Conservation (phyloP, 306 rosid species). For the Biancaea sappan region DNA sequence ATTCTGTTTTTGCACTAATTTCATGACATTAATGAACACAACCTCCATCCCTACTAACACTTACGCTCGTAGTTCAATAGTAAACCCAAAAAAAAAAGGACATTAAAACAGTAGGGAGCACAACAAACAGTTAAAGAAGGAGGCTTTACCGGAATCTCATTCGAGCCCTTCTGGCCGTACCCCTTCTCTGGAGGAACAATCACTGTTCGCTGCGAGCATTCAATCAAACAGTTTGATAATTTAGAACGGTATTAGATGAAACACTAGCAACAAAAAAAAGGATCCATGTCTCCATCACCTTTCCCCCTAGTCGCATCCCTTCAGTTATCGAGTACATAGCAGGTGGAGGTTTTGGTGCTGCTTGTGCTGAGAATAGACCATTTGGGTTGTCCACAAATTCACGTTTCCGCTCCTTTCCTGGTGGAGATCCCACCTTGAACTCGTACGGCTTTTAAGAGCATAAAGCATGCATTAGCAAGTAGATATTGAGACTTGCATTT, state of each 20-base stretch:
- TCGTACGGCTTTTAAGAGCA: constrained; percentile 70
- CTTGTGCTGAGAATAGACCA: constrained; percentile 96
- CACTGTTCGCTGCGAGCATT: constrained; percentile 73
- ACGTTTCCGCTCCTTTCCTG: constrained; percentile 94
- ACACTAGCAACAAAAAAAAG: neutral
- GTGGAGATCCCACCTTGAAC: constrained; percentile 86
- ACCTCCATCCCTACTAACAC: neutral
- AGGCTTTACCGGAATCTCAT: constrained; percentile 82
- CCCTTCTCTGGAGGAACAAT: constrained; percentile 89
- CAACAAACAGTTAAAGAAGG: neutral
- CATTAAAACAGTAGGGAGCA: neutral
- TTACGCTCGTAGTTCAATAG: neutral
- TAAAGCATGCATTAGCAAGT: constrained; percentile 12
- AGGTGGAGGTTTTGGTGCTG: constrained; percentile 91
- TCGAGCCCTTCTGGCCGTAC: constrained; percentile 81
- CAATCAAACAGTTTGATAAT: constrained; percentile 1
- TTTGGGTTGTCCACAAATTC: constrained; percentile 90
- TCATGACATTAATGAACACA: too few relatives aligned
- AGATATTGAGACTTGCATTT: neutral
- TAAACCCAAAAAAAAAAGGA: neutral
- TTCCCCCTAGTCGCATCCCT: constrained; percentile 95
- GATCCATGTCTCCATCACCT: constrained; percentile 49
- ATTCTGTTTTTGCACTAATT: too few relatives aligned
- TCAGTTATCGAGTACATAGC: constrained; percentile 77
- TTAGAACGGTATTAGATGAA: constrained; percentile 10